phyloP scores from a whole-genome alignment of 2,329 filamentous ascomycete species.

The Lasiodiplodia hormozganensis region DNA sequence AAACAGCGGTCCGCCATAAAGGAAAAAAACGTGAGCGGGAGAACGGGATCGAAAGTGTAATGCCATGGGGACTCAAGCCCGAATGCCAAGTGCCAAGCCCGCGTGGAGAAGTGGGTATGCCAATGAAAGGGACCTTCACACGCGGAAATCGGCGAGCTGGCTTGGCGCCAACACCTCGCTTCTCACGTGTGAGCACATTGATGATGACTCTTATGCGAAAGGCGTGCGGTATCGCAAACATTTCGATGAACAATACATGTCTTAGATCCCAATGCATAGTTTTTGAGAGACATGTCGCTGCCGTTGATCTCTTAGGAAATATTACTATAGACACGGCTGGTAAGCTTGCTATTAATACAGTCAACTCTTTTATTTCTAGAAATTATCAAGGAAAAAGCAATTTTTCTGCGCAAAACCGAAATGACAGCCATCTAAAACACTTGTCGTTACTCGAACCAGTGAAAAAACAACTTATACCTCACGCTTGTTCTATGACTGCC shows the following conservation, averaged over 20 bases:
- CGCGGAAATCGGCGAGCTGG: conserved; percentile 5
- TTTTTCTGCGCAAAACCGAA: too few species aligned
- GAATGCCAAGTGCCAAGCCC: background rate
- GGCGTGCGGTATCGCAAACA: background rate
- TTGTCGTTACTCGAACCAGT: too few species aligned
- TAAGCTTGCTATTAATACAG: too few species aligned
- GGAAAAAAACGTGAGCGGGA: background rate
- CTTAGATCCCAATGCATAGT: too few species aligned
- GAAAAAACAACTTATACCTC: too few species aligned
- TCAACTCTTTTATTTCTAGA: too few species aligned
- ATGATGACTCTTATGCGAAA: background rate
- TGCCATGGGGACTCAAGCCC: background rate
- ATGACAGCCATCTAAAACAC: too few species aligned
- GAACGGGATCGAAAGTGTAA: background rate
- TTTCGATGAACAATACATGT: background rate
- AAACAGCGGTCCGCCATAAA: background rate
- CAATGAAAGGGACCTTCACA: background rate
- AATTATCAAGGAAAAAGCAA: too few species aligned
- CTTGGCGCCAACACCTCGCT: conserved; percentile 16
- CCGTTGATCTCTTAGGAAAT: too few species aligned
- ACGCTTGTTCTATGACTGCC: too few species aligned
- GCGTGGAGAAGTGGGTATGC: background rate
- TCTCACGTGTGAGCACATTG: background rate
- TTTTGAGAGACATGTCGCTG: too few species aligned
- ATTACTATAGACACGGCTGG: too few species aligned